Conservation (phyloP, 257 asterid genomes). For the Solanum gandarillasii region DNA sequence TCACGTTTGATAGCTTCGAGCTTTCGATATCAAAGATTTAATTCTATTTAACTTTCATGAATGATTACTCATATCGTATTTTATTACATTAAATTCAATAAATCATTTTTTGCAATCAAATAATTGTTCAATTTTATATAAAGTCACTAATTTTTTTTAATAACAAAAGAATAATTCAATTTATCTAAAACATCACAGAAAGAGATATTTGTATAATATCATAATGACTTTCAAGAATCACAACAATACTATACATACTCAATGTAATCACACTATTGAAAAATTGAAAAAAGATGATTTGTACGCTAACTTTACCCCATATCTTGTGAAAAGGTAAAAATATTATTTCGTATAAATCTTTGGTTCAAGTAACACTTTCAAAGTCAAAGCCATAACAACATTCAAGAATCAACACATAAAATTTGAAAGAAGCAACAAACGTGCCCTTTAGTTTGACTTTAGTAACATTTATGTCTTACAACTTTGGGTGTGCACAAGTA, state of each 20-base stretch:
- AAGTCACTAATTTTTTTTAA: background rate
- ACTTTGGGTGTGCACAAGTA: background rate
- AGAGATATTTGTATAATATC: background rate
- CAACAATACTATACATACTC: background rate
- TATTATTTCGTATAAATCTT: background rate
- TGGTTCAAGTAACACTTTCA: background rate
- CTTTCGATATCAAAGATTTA: background rate
- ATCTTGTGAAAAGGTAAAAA: background rate
- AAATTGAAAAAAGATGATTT: background rate
- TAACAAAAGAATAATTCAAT: background rate
- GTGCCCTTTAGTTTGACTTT: background rate
- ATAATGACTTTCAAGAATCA: background rate
- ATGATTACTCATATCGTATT: background rate
- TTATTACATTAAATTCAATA: background rate
- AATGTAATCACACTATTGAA: background rate
- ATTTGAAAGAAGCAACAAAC: background rate
- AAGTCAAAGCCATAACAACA: background rate
- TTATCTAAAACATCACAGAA: background rate
- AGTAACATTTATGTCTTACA: background rate
- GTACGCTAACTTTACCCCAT: background rate
- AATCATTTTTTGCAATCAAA: background rate
- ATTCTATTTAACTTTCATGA: background rate
- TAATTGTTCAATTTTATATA: background rate
- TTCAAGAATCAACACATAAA: background rate
- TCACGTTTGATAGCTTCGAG: background rate